Percentiles rank a stretch among this genome's conserved stretches.
These are phyloP conservation scores for Pichia sp. DNA, from an alignment of 1,139 yeast genomes.

Conservation along the genomic window DNA sequence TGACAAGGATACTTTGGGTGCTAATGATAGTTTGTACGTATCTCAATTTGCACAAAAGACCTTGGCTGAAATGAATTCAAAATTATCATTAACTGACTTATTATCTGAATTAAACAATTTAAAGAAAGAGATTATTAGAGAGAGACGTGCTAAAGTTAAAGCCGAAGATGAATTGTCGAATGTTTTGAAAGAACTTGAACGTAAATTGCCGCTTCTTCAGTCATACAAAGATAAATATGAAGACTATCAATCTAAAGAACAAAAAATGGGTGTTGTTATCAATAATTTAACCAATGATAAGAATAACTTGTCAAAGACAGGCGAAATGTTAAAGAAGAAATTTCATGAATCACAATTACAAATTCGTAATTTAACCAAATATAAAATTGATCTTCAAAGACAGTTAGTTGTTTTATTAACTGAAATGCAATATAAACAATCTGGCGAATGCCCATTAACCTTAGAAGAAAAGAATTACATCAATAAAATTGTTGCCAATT, in stretches of 20 bases:
- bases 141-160: constrained; percentile 63
- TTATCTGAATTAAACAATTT: constrained; percentile 62
- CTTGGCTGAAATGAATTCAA: constrained; percentile 31
- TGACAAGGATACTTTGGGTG: constrained; percentile 15
- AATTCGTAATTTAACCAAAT: constrained; percentile 43
- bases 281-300: constrained; percentile 42
- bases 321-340: constrained; percentile 30
- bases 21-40: constrained; percentile 5
- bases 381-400: constrained; percentile 66
- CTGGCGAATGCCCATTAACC: constrained; percentile 32
- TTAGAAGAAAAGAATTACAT: constrained; percentile 26
- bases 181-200: constrained; percentile 71
- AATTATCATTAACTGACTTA: constrained; percentile 61
- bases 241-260: constrained; percentile 45
- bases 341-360: constrained; percentile 34
- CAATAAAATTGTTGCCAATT: constrained; percentile 24
- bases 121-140: constrained; percentile 63
- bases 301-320: constrained; percentile 31
- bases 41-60: constrained; percentile 25
- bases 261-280: constrained; percentile 42
- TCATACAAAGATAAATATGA: constrained; percentile 53
- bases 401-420: constrained; percentile 72
- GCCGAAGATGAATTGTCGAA: constrained; percentile 65
- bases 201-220: constrained; percentile 71
- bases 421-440: constrained; percentile 54